Evolutionary conservation across 345 rosid genomes (phyloP).

Genomic region (Acer yangbiense): DNA sequence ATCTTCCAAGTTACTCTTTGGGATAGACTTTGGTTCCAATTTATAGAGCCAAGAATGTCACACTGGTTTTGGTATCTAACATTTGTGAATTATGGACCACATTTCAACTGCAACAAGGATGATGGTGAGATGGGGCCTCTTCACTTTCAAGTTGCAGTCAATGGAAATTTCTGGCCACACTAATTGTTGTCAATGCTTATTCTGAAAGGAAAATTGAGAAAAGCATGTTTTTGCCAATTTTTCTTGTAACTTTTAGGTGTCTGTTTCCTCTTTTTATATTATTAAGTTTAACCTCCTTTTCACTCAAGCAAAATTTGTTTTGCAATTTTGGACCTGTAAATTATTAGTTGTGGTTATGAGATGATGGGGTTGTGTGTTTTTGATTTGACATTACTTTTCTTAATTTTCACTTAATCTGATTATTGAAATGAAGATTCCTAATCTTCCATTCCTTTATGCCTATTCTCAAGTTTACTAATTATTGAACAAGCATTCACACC

Average conservation of each 20-base stretch:
- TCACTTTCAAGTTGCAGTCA: background rate
- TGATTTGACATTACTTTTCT: background rate
- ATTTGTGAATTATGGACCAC: background rate
- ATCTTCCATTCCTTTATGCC: too few relatives aligned
- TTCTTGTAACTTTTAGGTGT: background rate
- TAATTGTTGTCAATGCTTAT: background rate
- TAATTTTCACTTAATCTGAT: background rate
- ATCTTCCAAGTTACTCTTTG: too few relatives aligned
- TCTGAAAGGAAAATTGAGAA: background rate
- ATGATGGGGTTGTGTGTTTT: background rate
- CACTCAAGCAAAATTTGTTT: background rate
- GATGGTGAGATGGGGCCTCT: constrained; percentile 1
- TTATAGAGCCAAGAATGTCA: too few relatives aligned
- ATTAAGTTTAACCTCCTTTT: background rate
- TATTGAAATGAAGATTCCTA: background rate
- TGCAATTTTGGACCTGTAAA: background rate
- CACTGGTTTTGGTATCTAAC: background rate
- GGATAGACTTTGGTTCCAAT: background rate
- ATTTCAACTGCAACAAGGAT: background rate
- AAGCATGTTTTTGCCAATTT: background rate
- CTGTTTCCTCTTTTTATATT: background rate
- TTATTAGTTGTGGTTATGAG: background rate
- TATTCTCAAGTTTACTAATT: too few relatives aligned
- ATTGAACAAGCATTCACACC: too few relatives aligned
- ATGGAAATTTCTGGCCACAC: background rate